Base-by-base conservation (phyloP, 2,329 filamentous ascomycete species). In the Cladosporium sp. region DNA sequence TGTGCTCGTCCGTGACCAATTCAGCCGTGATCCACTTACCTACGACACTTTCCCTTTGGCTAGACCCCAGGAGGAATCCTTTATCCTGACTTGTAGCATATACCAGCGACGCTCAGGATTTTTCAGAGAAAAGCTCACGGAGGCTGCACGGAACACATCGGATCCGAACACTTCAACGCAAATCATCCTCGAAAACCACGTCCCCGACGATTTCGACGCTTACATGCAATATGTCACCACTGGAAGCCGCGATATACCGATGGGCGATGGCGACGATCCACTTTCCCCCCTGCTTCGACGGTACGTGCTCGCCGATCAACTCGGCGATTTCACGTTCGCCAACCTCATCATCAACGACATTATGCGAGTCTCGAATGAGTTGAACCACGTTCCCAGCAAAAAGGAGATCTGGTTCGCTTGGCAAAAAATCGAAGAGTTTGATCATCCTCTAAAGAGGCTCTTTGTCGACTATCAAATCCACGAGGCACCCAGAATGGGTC, bases 251-350 rank as follows among this genome's bases (percentile, higher is more conserved):
- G 16, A 21, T 10, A 1, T 3, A 2, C 5, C 18, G n/a, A 7
- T 2, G 18, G 36, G n/a, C 18, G 18, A n/a, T n/a, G n/a, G n/a
- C 16, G 2, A 11, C 39, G 39, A 23, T 8, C 10, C 39, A 8
- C 4, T 46, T n/a, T 10, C 7, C 3, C 39, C 39, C 3, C 30
- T 49, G 28, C 11, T 66, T 36, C 49, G 64, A 5, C 6, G 64
- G 16, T 65, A 65, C 51, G 36, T 65, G n/a, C 32, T 67, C 11
- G 65, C 58, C 39, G 58, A 68, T 43, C 57, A 67, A 32, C 59
- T 67, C 5, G 3, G 49, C 16, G 58, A 67, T 28, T 18, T 43
- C 21, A n/a, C 14, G 1, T 34, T 48, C 1, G 53, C 32, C n/a
- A 62, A 68, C 39, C 13, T 54, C 16, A 18, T 53, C 7, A 63